These are phyloP conservation scores for Cytospora piceicola DNA, from an alignment of 2,329 filamentous ascomycete species.

Conservation along the genomic window DNA sequence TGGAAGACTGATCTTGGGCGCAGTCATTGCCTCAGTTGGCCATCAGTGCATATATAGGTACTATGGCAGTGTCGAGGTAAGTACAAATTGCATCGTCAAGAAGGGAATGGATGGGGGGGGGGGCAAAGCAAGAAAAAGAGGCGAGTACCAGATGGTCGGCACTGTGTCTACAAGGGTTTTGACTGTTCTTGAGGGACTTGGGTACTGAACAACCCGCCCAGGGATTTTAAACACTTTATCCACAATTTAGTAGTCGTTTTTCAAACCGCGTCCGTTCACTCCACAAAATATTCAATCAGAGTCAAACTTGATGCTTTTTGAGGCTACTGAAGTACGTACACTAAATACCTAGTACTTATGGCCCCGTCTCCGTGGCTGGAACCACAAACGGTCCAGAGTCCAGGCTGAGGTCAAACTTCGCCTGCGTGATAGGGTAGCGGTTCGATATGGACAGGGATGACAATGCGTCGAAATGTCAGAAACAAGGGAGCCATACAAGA, in stretches of 20 bases:
- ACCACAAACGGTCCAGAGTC: neutral
- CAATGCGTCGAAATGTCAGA: conserved; percentile 5
- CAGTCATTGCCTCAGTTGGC: neutral
- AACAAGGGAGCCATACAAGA: conserved; percentile 3
- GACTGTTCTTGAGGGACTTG: neutral
- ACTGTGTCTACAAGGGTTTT: neutral
- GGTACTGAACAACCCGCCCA: neutral
- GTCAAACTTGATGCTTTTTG: neutral
- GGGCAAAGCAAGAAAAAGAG: neutral
- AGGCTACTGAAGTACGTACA: neutral
- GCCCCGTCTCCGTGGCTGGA: conserved; percentile 3
- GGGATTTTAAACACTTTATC: neutral
- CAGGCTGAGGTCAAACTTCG: neutral
- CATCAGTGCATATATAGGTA: neutral
- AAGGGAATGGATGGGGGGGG: too few species aligned
- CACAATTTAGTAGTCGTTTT: neutral
- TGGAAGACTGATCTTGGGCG: neutral
- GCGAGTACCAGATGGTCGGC: neutral
- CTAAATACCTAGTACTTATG: neutral
- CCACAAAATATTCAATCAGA: conserved; percentile 7
- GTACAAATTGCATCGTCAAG: neutral
- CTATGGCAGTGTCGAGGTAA: neutral
- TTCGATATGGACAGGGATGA: conserved; percentile 10
- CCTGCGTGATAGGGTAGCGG: conserved; percentile 4
- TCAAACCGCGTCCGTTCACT: conserved; percentile 7